These are phyloP conservation scores for Fusarium sp. DNA, from an alignment of 2,329 filamentous ascomycete genomes.

Conservation along the genomic window DNA sequence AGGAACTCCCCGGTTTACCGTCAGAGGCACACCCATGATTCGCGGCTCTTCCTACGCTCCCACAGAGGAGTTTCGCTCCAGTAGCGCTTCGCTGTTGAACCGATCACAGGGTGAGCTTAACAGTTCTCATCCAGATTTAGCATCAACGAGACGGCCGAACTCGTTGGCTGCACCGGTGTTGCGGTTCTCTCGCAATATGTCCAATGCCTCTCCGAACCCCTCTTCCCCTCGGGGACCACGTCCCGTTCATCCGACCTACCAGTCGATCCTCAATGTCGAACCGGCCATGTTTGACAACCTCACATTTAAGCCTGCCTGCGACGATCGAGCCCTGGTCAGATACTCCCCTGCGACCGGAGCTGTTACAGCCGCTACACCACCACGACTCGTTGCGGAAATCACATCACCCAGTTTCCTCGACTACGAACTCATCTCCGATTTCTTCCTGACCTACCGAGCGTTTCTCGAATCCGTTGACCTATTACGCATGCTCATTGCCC, in stretches of 20 bases:
- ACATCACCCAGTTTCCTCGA: conserved; percentile 96
- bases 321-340: conserved; percentile 84
- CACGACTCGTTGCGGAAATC: conserved; percentile 93
- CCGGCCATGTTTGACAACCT: conserved; percentile 86
- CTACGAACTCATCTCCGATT: conserved; percentile 96
- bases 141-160: conserved; percentile 49
- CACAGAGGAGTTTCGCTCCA: conserved; percentile 76
- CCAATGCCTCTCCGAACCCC: conserved; percentile 41
- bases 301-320: conserved; percentile 80
- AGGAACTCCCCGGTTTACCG: conserved; percentile 83
- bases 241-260: conserved; percentile 57
- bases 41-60: conserved; percentile 84
- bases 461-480: conserved; percentile 84
- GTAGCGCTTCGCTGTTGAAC: conserved; percentile 62
- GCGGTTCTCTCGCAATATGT: conserved; percentile 41
- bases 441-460: conserved; percentile 93
- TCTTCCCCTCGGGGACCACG: conserved; percentile 54
- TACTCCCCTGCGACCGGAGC: conserved; percentile 77
- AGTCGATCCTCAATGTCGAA: conserved; percentile 65
- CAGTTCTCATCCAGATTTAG: conserved; percentile 39
- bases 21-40: conserved; percentile 79
- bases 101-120: conserved; percentile 47
- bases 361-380: conserved; percentile 89
- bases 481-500: conserved; percentile 83
- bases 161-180: conserved; percentile 52